Percentiles rank a stretch among this genome's conserved stretches.
Evolutionary conservation across 805 yeast genomes (phyloP).

Genomic region (Nakazawaea molendinolei): DNA sequence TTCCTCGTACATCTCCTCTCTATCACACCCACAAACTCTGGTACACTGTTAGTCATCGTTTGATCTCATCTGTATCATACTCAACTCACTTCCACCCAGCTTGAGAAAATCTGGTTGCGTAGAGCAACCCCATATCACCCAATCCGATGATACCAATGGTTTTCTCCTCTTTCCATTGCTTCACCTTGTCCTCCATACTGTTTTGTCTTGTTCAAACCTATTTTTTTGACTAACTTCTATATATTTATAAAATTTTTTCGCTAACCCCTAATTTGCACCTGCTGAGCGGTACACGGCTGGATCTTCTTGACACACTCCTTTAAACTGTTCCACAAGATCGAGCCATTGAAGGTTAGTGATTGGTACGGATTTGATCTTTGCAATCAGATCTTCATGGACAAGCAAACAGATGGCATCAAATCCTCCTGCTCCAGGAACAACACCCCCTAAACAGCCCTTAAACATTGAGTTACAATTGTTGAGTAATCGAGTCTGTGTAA

Average conservation of each 20-base stretch:
- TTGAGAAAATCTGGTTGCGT: slow-evolving; percentile 67
- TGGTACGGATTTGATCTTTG: slow-evolving; percentile 19
- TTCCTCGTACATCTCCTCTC: slow-evolving; percentile 53
- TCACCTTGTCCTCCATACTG: too few relatives aligned
- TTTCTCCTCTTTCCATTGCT: slow-evolving; percentile 37
- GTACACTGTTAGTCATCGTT: background rate
- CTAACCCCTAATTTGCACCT: too few relatives aligned
- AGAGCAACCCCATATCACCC: slow-evolving; percentile 94
- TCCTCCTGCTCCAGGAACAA: slow-evolving; percentile 99
- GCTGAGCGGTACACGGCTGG: too few relatives aligned
- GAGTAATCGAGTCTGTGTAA: slow-evolving; percentile 61
- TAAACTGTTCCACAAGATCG: slow-evolving; percentile 53
- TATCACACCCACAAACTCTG: slow-evolving; percentile 78
- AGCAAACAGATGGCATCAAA: slow-evolving; percentile 84
- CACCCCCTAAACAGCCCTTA: slow-evolving; percentile 86
- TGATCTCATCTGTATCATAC: background rate
- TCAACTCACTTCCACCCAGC: slow-evolving; percentile 75
- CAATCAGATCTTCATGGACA: slow-evolving; percentile 40
- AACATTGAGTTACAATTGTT: slow-evolving; percentile 44
- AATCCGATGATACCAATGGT: slow-evolving; percentile 87
- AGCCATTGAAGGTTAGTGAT: slow-evolving; percentile 59
- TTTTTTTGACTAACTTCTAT: too few relatives aligned
- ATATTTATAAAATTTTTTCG: too few relatives aligned
- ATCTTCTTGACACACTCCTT: slow-evolving; percentile 50
- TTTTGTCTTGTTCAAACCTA: too few relatives aligned